phyloP scores from a whole-genome alignment of 345 rosid species.

The Stellera chamaejasme region DNA sequence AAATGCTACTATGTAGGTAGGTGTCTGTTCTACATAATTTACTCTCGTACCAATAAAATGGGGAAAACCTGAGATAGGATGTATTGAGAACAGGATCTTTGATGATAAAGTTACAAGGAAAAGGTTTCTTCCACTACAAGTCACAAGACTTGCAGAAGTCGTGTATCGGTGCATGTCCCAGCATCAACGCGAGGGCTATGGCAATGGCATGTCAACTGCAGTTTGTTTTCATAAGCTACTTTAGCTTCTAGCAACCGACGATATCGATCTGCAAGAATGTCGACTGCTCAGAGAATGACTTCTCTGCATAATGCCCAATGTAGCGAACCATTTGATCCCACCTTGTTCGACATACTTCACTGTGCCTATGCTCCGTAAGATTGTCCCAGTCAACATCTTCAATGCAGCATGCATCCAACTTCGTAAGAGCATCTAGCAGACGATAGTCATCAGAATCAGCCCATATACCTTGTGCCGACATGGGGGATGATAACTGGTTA shows the following conservation, averaged over 20 bases:
- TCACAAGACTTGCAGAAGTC: too few relatives aligned
- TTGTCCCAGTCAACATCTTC: conserved; percentile 82
- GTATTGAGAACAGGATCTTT: too few relatives aligned
- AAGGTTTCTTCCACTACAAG: too few relatives aligned
- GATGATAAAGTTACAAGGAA: too few relatives aligned
- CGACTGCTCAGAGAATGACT: conserved; percentile 62
- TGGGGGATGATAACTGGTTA: conserved; percentile 39
- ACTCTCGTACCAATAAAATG: too few relatives aligned
- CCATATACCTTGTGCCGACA: conserved; percentile 68
- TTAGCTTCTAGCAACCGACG: conserved; percentile 50
- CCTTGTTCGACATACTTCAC: conserved; percentile 49
- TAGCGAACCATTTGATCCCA: conserved; percentile 69
- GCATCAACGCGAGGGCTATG: too few relatives aligned
- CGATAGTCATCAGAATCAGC: conserved; percentile 63
- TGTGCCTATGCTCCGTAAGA: conserved; percentile 52
- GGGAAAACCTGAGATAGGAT: too few relatives aligned
- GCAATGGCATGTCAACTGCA: neutral
- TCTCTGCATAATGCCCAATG: conserved; percentile 28
- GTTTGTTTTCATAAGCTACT: conserved; percentile 44
- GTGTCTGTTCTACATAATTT: too few relatives aligned
- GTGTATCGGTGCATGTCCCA: too few relatives aligned
- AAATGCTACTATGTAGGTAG: too few relatives aligned
- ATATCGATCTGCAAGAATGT: conserved; percentile 47
- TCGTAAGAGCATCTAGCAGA: conserved; percentile 41
- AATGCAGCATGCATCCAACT: conserved; percentile 61